phyloP scores from a whole-genome alignment of 2,329 filamentous ascomycete species.

The Fusarium floridanum region DNA sequence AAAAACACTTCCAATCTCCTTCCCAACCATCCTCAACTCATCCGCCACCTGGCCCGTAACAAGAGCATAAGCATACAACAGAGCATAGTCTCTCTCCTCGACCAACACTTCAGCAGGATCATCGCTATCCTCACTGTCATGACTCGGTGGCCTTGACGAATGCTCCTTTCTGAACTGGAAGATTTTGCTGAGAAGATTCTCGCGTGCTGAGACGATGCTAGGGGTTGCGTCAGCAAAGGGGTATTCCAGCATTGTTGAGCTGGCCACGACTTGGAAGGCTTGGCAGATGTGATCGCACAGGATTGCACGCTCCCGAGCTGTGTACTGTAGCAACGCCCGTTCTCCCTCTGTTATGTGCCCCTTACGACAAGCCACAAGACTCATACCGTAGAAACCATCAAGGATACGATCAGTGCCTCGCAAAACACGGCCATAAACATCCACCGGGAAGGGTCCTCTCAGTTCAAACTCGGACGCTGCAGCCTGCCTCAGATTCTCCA shows the following conservation, averaged over 20 bases:
- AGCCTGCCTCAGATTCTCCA: conserved; percentile 79
- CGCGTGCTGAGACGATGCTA: conserved; percentile 82
- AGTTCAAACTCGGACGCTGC: conserved; percentile 89
- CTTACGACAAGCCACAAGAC: conserved; percentile 88
- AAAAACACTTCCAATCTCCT: conserved; percentile 55
- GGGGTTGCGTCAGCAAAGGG: conserved; percentile 90
- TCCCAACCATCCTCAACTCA: conserved; percentile 70
- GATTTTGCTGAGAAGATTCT: conserved; percentile 86
- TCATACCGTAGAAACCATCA: conserved; percentile 96
- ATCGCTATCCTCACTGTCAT: conserved; percentile 34
- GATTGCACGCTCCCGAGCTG: conserved; percentile 80
- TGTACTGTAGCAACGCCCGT: conserved; percentile 82
- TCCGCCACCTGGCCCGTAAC: conserved; percentile 76
- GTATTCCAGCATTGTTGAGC: conserved; percentile 93
- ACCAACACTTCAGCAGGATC: conserved; percentile 50
- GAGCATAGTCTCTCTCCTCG: conserved; percentile 85
- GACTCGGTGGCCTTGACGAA: conserved; percentile 45
- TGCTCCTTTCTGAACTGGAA: conserved; percentile 85
- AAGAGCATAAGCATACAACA: conserved; percentile 90
- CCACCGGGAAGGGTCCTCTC: conserved; percentile 84
- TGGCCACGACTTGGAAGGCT: conserved; percentile 86
- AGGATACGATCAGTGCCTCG: conserved; percentile 85
- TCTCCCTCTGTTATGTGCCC: conserved; percentile 83
- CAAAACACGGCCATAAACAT: conserved; percentile 79
- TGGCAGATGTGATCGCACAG: conserved; percentile 92